Base-by-base conservation (phyloP, 31 red algal genomes). In the Bonnemaisonia californica region DNA sequence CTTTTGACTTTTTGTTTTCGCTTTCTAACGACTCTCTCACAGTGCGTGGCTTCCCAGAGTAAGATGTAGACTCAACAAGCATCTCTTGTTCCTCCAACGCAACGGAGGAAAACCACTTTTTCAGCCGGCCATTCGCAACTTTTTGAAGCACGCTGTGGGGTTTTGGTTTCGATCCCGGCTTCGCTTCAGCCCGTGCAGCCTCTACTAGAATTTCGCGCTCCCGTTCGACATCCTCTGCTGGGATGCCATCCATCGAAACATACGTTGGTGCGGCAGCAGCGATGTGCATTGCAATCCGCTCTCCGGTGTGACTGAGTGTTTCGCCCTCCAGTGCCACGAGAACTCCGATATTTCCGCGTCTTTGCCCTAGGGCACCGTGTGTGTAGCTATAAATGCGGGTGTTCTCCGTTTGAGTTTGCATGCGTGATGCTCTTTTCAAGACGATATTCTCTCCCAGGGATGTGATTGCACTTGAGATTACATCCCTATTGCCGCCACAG, bases 21-120 rank as follows among this genome's bases (percentile, higher is more conserved):
- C 45, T 51, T 11, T 16, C 16, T 16, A 51, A 51, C 7, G 45
- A 51, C 45, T 51, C 9, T 51, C 16, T 51, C 9, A 51, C 45
- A 11, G 45, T 51, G 9, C 16, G 45, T 16, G 45, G 9, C 16
- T 51, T 51, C 45, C 45, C 45, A 51, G 45, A 7, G 42, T 79
- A 83, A 69, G 41, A 54, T 29, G 11, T n/a, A n/a, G 35, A 55
- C 33, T 82, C 77, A 12, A 82, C 77, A 16, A 93, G 54, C 82
- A 93, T 83, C 54, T 87, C 85, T 69, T 95, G 92, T 54, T 95
- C 92, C 39, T 71, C 19, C 19, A 95, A 71, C 56, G 84, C 92
- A 41, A 71, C 69, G 22, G 47, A 61, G 8, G 66, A 30, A 39
- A 69, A 78, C 74, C 70, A 89, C 60, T 77, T 78, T 26, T 58